phyloP scores from a whole-genome alignment of 2,329 filamentous ascomycete genomes.

The Xylariaceae sp. region DNA sequence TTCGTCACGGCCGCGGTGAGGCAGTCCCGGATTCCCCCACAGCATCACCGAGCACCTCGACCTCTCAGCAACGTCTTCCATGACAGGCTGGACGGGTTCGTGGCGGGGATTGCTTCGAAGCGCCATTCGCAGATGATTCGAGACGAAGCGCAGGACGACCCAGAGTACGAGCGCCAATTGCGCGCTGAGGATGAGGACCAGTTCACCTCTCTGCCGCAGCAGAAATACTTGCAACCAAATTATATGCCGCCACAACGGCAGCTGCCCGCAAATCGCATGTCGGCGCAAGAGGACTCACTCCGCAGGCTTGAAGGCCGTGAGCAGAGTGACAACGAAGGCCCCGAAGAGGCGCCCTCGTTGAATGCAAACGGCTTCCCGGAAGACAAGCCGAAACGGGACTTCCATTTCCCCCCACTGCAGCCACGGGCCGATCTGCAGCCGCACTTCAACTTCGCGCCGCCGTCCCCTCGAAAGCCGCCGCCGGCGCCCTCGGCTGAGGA shows the following conservation, averaged over 20 bases:
- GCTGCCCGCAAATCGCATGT: slow-evolving; percentile 23
- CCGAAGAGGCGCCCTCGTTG: slow-evolving; percentile 8
- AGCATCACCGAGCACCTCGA: slow-evolving; percentile 39
- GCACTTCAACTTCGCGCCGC: slow-evolving; percentile 53
- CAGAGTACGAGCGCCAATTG: slow-evolving; percentile 70
- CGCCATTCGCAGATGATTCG: slow-evolving; percentile 77
- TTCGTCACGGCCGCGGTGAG: slow-evolving; percentile 78
- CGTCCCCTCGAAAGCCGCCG: slow-evolving; percentile 32
- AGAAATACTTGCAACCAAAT: slow-evolving; percentile 54
- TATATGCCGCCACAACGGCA: slow-evolving; percentile 29
- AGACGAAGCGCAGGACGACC: slow-evolving; percentile 72
- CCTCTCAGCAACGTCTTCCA: slow-evolving; percentile 71
- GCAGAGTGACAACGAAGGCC: slow-evolving; percentile 34
- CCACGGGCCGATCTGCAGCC: slow-evolving; percentile 39
- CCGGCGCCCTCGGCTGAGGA: slow-evolving; percentile 15
- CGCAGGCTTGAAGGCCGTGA: slow-evolving; percentile 41
- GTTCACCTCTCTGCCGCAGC: slow-evolving; percentile 71
- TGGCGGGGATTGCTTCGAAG: slow-evolving; percentile 79
- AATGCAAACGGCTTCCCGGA: slow-evolving; percentile 22
- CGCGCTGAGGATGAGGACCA: slow-evolving; percentile 77
- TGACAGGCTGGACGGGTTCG: slow-evolving; percentile 80
- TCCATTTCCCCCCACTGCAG: slow-evolving; percentile 51
- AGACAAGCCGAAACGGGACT: slow-evolving; percentile 33
- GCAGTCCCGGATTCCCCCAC: slow-evolving; percentile 24
- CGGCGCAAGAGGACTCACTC: slow-evolving; percentile 38